Percentiles rank a stretch among this genome's conserved stretches.
Conservation (phyloP, 495 filamentous ascomycete species). For the Pyrenopolyporus hunteri region DNA sequence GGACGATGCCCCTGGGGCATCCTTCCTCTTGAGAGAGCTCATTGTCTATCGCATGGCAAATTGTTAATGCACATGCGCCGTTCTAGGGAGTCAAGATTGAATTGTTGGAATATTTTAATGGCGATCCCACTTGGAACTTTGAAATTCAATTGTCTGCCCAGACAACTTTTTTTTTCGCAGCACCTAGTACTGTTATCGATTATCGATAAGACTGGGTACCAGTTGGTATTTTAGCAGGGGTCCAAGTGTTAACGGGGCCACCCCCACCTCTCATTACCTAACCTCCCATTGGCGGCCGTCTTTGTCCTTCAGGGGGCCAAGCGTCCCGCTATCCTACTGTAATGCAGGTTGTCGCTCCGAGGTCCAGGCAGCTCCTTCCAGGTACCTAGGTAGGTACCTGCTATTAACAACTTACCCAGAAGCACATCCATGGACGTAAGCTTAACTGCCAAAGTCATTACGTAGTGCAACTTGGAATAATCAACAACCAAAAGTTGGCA, state of each 20-base stretch:
- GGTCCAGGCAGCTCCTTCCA: slow-evolving; percentile 13
- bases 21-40: slow-evolving; percentile 56
- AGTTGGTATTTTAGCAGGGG: too few relatives aligned
- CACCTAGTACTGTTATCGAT: slow-evolving; percentile 21
- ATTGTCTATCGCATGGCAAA: slow-evolving; percentile 40
- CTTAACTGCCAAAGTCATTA: not conserved
- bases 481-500: slow-evolving; percentile 9
- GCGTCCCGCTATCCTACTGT: slow-evolving; percentile 7
- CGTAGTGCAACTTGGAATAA: not conserved
- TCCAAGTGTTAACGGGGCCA: not conserved
- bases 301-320: slow-evolving; percentile 8
- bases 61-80: not conserved
- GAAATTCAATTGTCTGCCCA: slow-evolving; percentile 4
- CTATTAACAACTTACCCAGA: not conserved
- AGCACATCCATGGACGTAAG: too few relatives aligned
- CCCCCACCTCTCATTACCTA: slow-evolving; percentile 4
- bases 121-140: slow-evolving; percentile 12
- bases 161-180: slow-evolving; percentile 34
- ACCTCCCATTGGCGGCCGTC: slow-evolving; percentile 1
- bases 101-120: too few relatives aligned
- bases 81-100: too few relatives aligned
- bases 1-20: slow-evolving; percentile 50
- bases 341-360: slow-evolving; percentile 23
- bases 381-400: not conserved
- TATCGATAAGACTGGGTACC: slow-evolving; percentile 37